Evolutionary conservation across 129 eudicot genomes (phyloP).

Genomic region (Kitagawia praeruptora): DNA sequence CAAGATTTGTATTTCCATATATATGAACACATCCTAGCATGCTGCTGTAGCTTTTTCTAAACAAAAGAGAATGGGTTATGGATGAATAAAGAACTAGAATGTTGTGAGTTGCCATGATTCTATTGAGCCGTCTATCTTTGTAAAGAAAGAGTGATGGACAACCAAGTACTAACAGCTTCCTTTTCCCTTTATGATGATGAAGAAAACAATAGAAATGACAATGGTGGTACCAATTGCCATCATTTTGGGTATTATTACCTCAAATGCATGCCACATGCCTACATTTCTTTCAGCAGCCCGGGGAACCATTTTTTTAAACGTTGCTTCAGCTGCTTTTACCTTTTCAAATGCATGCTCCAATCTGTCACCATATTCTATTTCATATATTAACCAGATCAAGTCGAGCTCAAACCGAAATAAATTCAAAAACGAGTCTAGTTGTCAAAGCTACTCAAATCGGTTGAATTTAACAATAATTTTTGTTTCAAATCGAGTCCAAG

Average conservation of each 20-base stretch:
- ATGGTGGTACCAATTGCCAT: slow-evolving; percentile 66
- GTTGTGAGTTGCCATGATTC: background rate
- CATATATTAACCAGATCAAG: no score
- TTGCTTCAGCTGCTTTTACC: slow-evolving; percentile 63
- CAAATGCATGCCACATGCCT: slow-evolving; percentile 98
- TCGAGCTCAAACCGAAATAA: no score
- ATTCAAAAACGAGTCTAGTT: no score
- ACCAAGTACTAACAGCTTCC: background rate
- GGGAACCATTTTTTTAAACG: slow-evolving; percentile 77
- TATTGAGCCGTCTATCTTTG: background rate
- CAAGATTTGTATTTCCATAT: accelerated
- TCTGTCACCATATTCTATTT: background rate
- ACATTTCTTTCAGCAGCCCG: slow-evolving; percentile 78
- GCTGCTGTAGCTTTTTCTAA: no score
- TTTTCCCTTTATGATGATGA: background rate
- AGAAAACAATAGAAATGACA: slow-evolving; percentile 18
- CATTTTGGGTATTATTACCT: slow-evolving; percentile 59
- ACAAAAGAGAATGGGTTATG: no score
- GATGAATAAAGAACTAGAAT: no score
- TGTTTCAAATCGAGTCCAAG: no score
- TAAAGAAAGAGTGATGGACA: background rate
- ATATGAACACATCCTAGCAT: background rate
- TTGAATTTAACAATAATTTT: no score
- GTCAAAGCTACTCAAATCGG: no score
- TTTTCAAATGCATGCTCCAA: background rate